phyloP scores from a whole-genome alignment of 2,329 filamentous ascomycete genomes.

The Phoma herbarum region DNA sequence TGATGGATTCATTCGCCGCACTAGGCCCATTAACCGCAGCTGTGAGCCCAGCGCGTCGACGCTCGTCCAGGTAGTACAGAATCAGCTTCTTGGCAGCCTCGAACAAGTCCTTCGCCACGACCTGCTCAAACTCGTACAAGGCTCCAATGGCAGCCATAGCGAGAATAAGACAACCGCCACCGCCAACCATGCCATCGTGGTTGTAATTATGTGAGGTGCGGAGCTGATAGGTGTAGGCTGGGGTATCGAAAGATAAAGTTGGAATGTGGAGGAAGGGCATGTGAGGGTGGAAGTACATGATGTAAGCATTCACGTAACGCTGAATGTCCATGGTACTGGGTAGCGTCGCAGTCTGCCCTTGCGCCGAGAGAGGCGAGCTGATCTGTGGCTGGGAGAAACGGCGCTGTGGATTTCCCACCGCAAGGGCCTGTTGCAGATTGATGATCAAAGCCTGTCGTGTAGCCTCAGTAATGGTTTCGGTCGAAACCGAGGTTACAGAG shows the following conservation, averaged over 20 bases:
- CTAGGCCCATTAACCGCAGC: constrained; percentile 64
- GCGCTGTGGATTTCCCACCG: constrained; percentile 61
- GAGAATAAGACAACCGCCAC: constrained; percentile 84
- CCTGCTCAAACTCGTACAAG: constrained; percentile 85
- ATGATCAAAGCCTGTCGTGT: constrained; percentile 70
- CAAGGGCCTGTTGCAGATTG: constrained; percentile 67
- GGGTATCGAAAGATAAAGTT: constrained; percentile 87
- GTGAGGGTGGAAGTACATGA: constrained; percentile 92
- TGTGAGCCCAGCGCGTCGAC: constrained; percentile 82
- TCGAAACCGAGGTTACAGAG: constrained; percentile 67
- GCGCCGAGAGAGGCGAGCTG: constrained; percentile 60
- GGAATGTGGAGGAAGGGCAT: constrained; percentile 93
- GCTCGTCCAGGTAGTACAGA: constrained; percentile 88
- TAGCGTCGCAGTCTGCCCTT: constrained; percentile 63
- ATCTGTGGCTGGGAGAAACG: constrained; percentile 68
- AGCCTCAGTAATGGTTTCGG: constrained; percentile 72
- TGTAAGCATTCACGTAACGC: constrained; percentile 88
- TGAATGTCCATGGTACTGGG: constrained; percentile 87
- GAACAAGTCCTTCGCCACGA: constrained; percentile 83
- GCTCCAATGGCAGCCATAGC: constrained; percentile 89
- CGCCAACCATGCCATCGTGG: constrained; percentile 69
- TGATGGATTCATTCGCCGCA: constrained; percentile 64
- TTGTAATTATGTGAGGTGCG: constrained; percentile 66
- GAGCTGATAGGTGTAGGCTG: constrained; percentile 68
- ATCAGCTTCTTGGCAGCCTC: constrained; percentile 97